A percentile compares a stretch with the other conserved stretches of the same genome.
Evolutionary conservation across 2,329 filamentous ascomycete species (phyloP).

Genomic region (Piedraia hortae): DNA sequence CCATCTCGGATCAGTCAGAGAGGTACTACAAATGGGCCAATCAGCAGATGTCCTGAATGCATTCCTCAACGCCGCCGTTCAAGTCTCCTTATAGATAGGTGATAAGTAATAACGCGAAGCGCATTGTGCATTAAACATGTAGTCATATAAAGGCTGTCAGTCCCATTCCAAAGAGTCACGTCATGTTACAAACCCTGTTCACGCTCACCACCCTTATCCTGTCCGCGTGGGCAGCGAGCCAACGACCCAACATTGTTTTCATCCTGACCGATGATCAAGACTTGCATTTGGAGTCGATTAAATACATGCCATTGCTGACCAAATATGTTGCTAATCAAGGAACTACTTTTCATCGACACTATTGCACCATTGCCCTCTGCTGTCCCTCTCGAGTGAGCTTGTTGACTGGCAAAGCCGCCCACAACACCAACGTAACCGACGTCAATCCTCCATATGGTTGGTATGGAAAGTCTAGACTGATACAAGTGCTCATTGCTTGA

Average conservation of each 20-base stretch:
- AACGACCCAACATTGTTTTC: conserved; percentile 31
- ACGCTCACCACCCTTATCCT: too few relatives aligned
- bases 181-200: too few relatives aligned
- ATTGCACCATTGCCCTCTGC: conserved; percentile 37
- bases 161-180: too few relatives aligned
- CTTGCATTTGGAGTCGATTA: conserved; percentile 29
- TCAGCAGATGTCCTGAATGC: too few relatives aligned
- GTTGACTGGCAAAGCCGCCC: conserved; percentile 36
- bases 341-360: conserved; percentile 33
- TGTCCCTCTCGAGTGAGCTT: conserved; percentile 39
- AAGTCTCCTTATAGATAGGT: too few relatives aligned
- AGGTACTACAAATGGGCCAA: too few relatives aligned
- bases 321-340: conserved; percentile 30
- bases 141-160: too few relatives aligned
- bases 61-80: too few relatives aligned
- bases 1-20: too few relatives aligned
- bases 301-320: conserved; percentile 30
- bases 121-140: too few relatives aligned
- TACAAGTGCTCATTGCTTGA: not conserved
- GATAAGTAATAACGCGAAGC: too few relatives aligned
- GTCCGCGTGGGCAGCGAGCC: too few relatives aligned
- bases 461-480: not conserved
- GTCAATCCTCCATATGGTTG: conserved; percentile 26
- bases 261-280: conserved; percentile 44
- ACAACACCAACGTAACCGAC: conserved; percentile 44